phyloP scores from a whole-genome alignment of 345 rosid species.

The Eucalyptus sp. region DNA sequence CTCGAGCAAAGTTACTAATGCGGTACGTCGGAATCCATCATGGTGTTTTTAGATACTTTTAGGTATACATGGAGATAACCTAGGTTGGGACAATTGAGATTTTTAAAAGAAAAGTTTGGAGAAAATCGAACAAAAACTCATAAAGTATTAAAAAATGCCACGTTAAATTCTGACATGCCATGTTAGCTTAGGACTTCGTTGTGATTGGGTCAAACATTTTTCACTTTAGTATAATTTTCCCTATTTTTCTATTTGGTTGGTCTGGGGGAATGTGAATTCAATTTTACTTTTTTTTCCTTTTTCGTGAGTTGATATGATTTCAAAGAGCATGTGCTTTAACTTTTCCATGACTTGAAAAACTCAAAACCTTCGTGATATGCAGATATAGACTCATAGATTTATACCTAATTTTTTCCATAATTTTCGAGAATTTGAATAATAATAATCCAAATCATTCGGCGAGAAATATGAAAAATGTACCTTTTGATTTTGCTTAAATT shows the following conservation, averaged over 20 bases:
- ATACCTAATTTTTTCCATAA: too few relatives aligned
- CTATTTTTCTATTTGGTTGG: not conserved
- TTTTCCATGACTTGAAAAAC: not conserved
- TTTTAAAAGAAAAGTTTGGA: not conserved
- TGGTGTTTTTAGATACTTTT: not conserved
- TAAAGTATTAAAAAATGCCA: not conserved
- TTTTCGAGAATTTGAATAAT: not conserved
- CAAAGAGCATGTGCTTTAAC: not conserved
- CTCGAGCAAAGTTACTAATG: not conserved
- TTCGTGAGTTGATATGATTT: not conserved
- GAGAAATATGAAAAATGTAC: not conserved
- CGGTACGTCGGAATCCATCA: accelerated
- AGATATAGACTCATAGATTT: too few relatives aligned
- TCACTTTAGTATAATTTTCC: not conserved
- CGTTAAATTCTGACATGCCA: not conserved
- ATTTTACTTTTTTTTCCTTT: not conserved
- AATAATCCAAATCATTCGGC: not conserved
- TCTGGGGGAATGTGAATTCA: not conserved
- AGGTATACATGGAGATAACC: too few relatives aligned
- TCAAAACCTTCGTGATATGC: not conserved
- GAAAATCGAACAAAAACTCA: not conserved
- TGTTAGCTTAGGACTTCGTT: not conserved
- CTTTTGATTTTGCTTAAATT: not conserved
- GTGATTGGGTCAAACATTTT: not conserved
- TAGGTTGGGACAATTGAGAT: accelerated